These are phyloP conservation scores for Jackrogersella multiformis DNA, from an alignment of 495 filamentous ascomycete species.

Conservation along the genomic window DNA sequence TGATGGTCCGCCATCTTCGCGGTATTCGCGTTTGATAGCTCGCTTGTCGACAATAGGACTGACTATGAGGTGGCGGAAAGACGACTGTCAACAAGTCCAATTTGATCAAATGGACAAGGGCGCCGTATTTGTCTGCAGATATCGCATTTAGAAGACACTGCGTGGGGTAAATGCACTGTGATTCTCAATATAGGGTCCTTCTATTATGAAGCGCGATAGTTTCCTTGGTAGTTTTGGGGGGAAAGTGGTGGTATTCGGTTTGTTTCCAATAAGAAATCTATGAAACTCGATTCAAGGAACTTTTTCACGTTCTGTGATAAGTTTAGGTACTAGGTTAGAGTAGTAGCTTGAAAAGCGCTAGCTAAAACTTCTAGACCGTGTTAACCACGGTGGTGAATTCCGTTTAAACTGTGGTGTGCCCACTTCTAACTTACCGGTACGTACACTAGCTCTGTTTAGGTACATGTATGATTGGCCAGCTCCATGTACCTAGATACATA, in stretches of 20 bases:
- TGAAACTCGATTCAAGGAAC: conserved; percentile 26
- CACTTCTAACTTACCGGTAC: too few species aligned
- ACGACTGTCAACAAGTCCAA: conserved; percentile 38
- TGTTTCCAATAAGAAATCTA: conserved; percentile 34
- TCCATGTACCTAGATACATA: too few species aligned
- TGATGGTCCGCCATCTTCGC: conserved; percentile 82
- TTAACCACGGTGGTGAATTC: too few species aligned
- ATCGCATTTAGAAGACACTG: conserved; percentile 45
- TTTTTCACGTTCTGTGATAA: conserved; percentile 21
- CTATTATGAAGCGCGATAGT: conserved; percentile 28
- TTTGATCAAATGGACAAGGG: conserved; percentile 45
- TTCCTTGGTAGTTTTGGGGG: background rate
- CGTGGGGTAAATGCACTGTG: conserved; percentile 31
- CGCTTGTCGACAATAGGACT: conserved; percentile 17
- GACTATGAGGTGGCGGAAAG: conserved; percentile 16
- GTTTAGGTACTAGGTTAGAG: too few species aligned
- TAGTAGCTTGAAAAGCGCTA: conserved; percentile 15
- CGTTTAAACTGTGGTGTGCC: too few species aligned
- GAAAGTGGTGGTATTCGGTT: conserved; percentile 1
- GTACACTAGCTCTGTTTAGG: too few species aligned
- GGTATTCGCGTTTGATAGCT: conserved; percentile 17
- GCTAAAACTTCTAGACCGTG: background rate
- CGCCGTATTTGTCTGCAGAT: conserved; percentile 37
- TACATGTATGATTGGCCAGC: too few species aligned
- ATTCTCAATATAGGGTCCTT: conserved; percentile 18